Conservation (phyloP, 192 early-diverging fungal genomes). For the Backusella tuberculispora region DNA sequence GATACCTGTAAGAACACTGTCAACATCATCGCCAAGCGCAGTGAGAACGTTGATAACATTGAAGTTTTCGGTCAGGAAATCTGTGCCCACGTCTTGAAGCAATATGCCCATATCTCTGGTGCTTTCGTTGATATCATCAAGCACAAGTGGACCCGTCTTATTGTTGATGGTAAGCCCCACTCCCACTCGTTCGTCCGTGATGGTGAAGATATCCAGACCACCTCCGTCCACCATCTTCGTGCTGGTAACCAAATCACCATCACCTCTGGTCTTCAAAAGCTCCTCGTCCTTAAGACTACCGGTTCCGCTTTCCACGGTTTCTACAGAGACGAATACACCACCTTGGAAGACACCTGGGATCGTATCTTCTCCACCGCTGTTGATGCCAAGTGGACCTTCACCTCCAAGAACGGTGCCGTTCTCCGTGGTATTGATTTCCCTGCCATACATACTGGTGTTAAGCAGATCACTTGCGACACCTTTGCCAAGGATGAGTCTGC, state of each 20-base stretch:
- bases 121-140: constrained; percentile 70
- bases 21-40: constrained; percentile 74
- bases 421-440: constrained; percentile 53
- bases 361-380: constrained; percentile 79
- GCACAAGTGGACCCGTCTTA: constrained; percentile 78
- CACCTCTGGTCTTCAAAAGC: constrained; percentile 68
- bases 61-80: constrained; percentile 76
- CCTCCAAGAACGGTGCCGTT: constrained; percentile 22
- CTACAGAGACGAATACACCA: constrained; percentile 73
- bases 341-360: constrained; percentile 73
- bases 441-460: constrained; percentile 58
- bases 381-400: constrained; percentile 69
- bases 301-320: constrained; percentile 81
- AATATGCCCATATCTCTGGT: constrained; percentile 68
- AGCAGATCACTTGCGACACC: constrained; percentile 70
- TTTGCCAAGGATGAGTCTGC: constrained; percentile 79
- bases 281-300: constrained; percentile 82
- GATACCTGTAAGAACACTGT: constrained; percentile 81
- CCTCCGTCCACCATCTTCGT: constrained; percentile 55
- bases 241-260: constrained; percentile 46
- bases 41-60: constrained; percentile 66
- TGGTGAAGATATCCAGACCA: constrained; percentile 69
- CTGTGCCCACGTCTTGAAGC: constrained; percentile 69
- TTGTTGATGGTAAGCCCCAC: constrained; percentile 63
- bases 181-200: constrained; percentile 77